Evolutionary conservation across 805 yeast species (phyloP).

Genomic region (Teunomyces aglyptinius): DNA sequence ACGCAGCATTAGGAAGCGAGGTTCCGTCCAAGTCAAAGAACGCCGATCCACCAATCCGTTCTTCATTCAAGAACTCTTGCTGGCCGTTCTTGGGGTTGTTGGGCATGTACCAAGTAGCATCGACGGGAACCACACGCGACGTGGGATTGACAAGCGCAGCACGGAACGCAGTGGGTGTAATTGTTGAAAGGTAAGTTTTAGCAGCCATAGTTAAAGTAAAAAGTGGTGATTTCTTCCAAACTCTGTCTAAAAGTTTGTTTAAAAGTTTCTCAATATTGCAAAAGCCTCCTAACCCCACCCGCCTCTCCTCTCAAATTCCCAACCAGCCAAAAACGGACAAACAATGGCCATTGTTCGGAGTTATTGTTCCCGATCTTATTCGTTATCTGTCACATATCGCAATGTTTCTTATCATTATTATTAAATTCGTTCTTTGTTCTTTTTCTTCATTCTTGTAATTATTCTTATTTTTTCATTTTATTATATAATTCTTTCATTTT

Average conservation of each 20-base stretch:
- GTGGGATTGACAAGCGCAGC: conserved; percentile 7
- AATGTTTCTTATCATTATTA: too few species aligned
- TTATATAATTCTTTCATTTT: background rate
- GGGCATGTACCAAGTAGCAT: conserved; percentile 93
- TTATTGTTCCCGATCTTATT: too few species aligned
- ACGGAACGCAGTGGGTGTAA: conserved; percentile 13
- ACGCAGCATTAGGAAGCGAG: conserved; percentile 56
- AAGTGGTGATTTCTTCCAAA: too few species aligned
- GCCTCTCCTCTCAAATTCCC: too few species aligned
- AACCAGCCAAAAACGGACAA: too few species aligned
- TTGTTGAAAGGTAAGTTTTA: conserved; percentile 8
- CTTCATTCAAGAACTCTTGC: conserved; percentile 51
- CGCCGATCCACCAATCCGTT: conserved; percentile 63
- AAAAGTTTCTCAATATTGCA: too few species aligned
- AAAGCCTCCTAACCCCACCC: too few species aligned
- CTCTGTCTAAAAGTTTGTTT: too few species aligned
- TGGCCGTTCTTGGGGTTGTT: conserved; percentile 58
- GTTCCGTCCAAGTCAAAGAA: conserved; percentile 78
- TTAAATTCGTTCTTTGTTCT: too few species aligned
- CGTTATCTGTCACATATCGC: too few species aligned
- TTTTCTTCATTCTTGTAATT: background rate
- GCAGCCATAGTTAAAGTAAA: conserved; percentile 5
- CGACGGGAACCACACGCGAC: conserved; percentile 55
- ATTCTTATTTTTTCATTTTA: background rate
- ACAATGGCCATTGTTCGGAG: too few species aligned